Evolutionary conservation across 169 alveolate genomes (phyloP), one percentile per base, ranked within the genome.

Genomic region (Plasmodium malariae): DNA sequence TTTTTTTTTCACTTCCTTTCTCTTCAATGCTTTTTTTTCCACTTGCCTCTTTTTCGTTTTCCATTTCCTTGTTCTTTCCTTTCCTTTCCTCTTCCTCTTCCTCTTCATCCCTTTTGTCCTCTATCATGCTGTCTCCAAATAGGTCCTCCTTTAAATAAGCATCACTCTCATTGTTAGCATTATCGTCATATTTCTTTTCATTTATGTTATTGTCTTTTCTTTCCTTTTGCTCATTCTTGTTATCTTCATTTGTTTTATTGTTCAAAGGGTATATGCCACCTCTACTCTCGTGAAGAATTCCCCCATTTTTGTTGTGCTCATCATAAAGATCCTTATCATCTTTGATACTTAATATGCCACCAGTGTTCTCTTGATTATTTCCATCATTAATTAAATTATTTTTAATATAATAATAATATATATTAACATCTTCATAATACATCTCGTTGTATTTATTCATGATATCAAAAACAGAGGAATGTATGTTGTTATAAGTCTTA

Each of bases 391-490:
- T 14, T 17, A 65, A 17, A 24, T 54, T 32, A 30, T 83, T 32
- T 43, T 83, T 83, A 1, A 49, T 17, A 37, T 83, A 83, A 54
- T 67, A 83, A 60, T 67, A 83, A 12, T 68, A 83, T 9, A 83
- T 34, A 43, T 83, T 68, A 3, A 83, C 60, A 54, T 83, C 91
- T 11, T 83, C 91, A 55, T 83, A 83, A 37, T 83, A 83, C 14
- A 83, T 14, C 28, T 83, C 85, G 40, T 83, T 83, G 36, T 51
- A 67, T 32, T 67, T 68, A 37, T 83, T 60, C 1, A 83, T 34
- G n/a, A 83, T 36, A 6, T 14, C 85, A 28, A 54, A 69, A 12
- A 83, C 36, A 12, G 4, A 34, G 0, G 70, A 19, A 45, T 83
- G 86, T 30, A 83, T 28, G 14, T 9, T 67, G 51, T 54, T 12